Evolutionary conservation across 2,329 filamentous ascomycete genomes (phyloP), one percentile per base, ranked within the genome.

Genomic region (Pseudogymnoascus pannorum): DNA sequence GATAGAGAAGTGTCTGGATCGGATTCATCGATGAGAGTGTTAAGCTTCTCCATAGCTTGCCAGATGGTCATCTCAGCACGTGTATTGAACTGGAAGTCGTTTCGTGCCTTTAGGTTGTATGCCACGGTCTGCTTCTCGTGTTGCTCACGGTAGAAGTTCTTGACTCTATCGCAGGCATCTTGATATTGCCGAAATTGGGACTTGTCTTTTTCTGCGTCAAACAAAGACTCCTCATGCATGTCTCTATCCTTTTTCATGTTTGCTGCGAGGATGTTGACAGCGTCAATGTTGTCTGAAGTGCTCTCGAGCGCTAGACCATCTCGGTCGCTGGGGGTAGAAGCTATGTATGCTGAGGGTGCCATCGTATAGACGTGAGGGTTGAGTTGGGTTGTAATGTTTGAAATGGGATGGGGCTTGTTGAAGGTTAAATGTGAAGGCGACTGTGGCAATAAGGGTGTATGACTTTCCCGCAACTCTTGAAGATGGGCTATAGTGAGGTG

Each of bases 1-100:
- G 86, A 88, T 65, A 95, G 86, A 58, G 84, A 85, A 57, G 91
- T 95, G 77, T 95, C 91, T 1, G 91, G 91, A 78, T 95, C 91
- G 20, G 87, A 91, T 75, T 93, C 89, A 76, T 95, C 91, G 73
- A 94, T 88, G 60, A 95, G 82, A 0, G 88, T 91, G 81, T 95
- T 90, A 70, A 95, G 86, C 76, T 91, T 92, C 81, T 94, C 89
- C 76, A 95, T 93, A 36, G 91, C 91, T 74, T 94, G 81, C 91
- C 91, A 95, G 72, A 95, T 81, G 66, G 87, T 88, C 87, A 95
- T 89, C 73, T 88, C 81, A 51, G 68, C 68, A 9, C 88, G 85
- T 4, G 82, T 82, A 63, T 84, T 81, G 66, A 80, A 81, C 74
- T 85, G 76, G 77, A 90, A 89, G 63, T 80, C 77, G 68, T 87